Percentiles rank a stretch among this genome's conserved stretches.
phyloP scores from a whole-genome alignment of 2,329 filamentous ascomycete genomes.

The Colletotrichum sp. region DNA sequence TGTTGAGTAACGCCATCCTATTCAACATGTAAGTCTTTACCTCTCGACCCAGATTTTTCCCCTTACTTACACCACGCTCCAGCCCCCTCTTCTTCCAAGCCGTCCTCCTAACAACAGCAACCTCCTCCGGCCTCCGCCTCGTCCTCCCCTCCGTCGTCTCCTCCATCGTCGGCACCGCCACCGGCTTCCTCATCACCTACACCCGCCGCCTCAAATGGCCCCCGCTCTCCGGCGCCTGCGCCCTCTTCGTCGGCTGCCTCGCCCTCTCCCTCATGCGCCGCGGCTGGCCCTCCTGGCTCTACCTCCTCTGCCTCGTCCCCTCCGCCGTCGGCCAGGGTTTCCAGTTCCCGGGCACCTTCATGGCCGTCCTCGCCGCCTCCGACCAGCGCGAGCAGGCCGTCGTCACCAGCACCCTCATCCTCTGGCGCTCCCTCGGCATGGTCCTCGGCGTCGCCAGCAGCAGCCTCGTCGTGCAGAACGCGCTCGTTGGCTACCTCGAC shows the following conservation, averaged over 20 bases:
- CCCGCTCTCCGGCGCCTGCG: slow-evolving; percentile 53
- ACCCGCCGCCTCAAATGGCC: slow-evolving; percentile 66
- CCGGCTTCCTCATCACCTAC: slow-evolving; percentile 67
- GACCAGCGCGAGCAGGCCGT: slow-evolving; percentile 69
- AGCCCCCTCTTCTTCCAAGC: slow-evolving; percentile 79
- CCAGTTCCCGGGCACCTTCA: slow-evolving; percentile 67
- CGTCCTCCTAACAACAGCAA: slow-evolving; percentile 72
- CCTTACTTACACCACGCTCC: not conserved
- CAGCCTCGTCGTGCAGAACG: slow-evolving; percentile 76
- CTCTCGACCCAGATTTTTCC: not conserved
- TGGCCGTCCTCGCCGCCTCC: slow-evolving; percentile 65
- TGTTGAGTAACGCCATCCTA: slow-evolving; percentile 59
- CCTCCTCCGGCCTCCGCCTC: slow-evolving; percentile 74
- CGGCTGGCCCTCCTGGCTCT: slow-evolving; percentile 55
- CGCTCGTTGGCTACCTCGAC: slow-evolving; percentile 64
- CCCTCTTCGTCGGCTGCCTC: slow-evolving; percentile 55
- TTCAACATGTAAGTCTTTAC: slow-evolving; percentile 58
- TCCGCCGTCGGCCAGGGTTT: slow-evolving; percentile 65
- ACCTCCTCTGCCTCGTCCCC: slow-evolving; percentile 63
- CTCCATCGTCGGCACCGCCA: slow-evolving; percentile 58
- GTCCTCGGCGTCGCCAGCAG: slow-evolving; percentile 77
- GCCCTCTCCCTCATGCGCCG: slow-evolving; percentile 54
- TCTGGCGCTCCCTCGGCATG: slow-evolving; percentile 74
- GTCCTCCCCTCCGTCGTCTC: slow-evolving; percentile 65
- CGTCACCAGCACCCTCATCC: slow-evolving; percentile 70